Conservation (phyloP, 106 monocot species). For the Dendrobium nobile region DNA sequence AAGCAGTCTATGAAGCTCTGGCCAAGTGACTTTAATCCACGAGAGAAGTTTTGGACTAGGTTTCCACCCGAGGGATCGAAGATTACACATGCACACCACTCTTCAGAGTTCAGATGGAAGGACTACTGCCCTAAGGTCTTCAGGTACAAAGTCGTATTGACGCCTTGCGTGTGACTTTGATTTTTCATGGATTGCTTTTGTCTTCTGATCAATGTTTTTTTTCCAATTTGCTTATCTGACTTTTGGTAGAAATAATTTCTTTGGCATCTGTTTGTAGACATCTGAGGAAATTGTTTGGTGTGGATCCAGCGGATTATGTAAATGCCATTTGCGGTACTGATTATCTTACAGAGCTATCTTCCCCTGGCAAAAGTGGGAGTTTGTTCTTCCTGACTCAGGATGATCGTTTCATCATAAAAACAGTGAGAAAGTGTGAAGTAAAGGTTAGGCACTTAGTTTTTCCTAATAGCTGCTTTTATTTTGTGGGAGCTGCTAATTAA, state of each 20-base stretch:
- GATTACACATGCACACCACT: slow-evolving; percentile 46
- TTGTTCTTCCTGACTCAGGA: slow-evolving; percentile 40
- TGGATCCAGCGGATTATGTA: slow-evolving; percentile 42
- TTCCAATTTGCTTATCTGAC: neutral
- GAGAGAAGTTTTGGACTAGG: slow-evolving; percentile 58
- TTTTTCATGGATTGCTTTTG: neutral
- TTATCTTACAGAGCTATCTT: slow-evolving; percentile 35
- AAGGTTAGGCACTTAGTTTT: slow-evolving; percentile 17
- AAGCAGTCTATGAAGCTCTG: slow-evolving; percentile 21
- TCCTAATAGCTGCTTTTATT: neutral
- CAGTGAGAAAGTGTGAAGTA: slow-evolving; percentile 38
- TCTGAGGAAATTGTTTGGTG: slow-evolving; percentile 30
- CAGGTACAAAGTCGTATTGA: slow-evolving; percentile 21
- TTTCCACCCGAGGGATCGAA: slow-evolving; percentile 61
- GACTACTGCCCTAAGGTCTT: slow-evolving; percentile 70
- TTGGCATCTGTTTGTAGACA: slow-evolving; percentile 8
- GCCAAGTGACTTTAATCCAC: slow-evolving; percentile 38
- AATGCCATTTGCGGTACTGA: slow-evolving; percentile 32
- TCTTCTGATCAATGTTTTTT: neutral
- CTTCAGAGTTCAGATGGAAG: slow-evolving; percentile 61
- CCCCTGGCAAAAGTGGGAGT: slow-evolving; percentile 48
- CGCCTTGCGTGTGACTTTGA: too few species aligned
- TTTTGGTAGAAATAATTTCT: neutral
- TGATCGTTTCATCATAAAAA: slow-evolving; percentile 48
- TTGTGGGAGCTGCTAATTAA: too few species aligned